Evolutionary conservation across 2,329 filamentous ascomycete species (phyloP).

Genomic region (Colletotrichum orbiculare): DNA sequence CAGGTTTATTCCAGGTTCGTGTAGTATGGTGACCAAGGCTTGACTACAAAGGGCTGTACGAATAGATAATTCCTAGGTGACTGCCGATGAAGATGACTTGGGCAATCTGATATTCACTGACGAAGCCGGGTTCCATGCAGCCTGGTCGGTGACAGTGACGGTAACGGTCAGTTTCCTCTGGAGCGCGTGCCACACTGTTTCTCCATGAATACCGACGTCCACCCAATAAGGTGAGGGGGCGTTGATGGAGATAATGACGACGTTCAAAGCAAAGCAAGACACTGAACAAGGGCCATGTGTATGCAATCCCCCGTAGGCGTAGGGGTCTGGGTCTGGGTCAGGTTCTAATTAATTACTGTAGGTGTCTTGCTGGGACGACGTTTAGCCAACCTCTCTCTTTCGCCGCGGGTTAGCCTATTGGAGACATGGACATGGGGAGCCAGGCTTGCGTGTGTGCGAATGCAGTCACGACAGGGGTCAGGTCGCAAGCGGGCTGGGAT

Average conservation of each 20-base stretch:
- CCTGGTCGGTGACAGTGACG: conserved; percentile 21
- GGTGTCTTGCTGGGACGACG: conserved; percentile 1
- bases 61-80: neutral
- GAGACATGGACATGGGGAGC: neutral
- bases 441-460: conserved; percentile 5
- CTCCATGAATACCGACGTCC: neutral
- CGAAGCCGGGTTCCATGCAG: conserved; percentile 22
- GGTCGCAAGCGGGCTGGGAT: conserved; percentile 6
- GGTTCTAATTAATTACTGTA: neutral
- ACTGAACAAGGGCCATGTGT: conserved; percentile 3
- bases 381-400: conserved; percentile 4
- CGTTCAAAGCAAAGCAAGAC: conserved; percentile 20
- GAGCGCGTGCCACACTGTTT: conserved; percentile 24
- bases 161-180: conserved; percentile 13
- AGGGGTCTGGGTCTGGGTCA: conserved; percentile 3
- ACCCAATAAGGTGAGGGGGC: neutral
- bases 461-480: conserved; percentile 7
- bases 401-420: conserved; percentile 18
- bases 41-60: neutral
- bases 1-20: neutral
- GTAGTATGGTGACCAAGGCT: too few species aligned
- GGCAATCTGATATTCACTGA: neutral
- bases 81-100: neutral
- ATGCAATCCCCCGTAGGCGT: neutral
- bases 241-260: conserved; percentile 29